These are phyloP conservation scores for Umbellularia californica DNA, from an alignment of 164 flowering plant genomes.

Conservation along the genomic window DNA sequence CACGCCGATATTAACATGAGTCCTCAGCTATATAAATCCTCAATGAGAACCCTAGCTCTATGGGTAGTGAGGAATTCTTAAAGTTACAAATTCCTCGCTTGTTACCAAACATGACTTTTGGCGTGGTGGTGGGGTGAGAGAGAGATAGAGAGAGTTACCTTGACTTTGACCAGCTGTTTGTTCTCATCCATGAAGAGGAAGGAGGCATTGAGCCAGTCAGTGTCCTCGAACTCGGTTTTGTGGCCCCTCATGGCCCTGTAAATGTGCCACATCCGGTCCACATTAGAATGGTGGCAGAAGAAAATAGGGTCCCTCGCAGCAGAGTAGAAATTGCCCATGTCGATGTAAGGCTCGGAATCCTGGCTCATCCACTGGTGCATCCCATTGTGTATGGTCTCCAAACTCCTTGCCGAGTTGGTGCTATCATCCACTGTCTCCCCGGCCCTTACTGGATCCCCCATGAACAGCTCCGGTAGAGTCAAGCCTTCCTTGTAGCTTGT, in stretches of 20 bases:
- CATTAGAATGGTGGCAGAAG: conserved; percentile 1
- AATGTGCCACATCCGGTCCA: not conserved
- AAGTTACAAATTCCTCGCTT: too few species aligned
- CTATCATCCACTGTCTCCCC: not conserved
- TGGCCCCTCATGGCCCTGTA: not conserved
- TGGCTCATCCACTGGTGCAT: conserved; percentile 4
- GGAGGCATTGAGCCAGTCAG: not conserved
- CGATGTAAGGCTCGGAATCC: not conserved
- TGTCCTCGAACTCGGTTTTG: not conserved
- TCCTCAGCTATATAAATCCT: too few species aligned
- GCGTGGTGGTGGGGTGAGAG: not conserved
- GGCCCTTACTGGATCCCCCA: conserved; percentile 6
- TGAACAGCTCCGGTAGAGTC: conserved; percentile 7
- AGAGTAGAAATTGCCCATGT: conserved; percentile 11
- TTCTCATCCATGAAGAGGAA: conserved; percentile 1
- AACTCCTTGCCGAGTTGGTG: not conserved
- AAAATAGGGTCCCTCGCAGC: not conserved
- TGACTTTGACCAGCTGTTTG: not conserved
- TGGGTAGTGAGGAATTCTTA: too few species aligned
- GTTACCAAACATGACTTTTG: too few species aligned
- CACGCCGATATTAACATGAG: too few species aligned
- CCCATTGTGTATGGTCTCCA: conserved; percentile 6
- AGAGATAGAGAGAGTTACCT: not conserved
- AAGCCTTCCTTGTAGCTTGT: not conserved
- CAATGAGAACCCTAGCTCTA: too few species aligned